Evolutionary conservation across 495 filamentous ascomycete species (phyloP).

Genomic region (Xylaria castorea): DNA sequence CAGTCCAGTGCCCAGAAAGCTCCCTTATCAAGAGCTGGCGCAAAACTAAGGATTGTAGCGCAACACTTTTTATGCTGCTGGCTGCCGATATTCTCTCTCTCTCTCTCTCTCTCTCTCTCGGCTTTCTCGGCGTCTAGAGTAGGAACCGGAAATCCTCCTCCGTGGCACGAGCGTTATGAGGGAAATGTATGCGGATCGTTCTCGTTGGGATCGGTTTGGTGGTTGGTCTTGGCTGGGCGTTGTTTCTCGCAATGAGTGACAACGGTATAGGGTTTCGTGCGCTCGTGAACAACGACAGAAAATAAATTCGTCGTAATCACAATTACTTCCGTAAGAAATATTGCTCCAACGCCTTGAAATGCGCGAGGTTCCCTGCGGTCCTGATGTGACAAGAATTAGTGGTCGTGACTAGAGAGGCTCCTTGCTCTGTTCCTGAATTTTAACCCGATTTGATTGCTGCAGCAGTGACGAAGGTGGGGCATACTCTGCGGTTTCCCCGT

Average conservation of each 20-base stretch:
- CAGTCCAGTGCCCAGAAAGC: not conserved
- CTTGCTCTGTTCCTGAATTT: slow-evolving; percentile 26
- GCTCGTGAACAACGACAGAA: not conserved
- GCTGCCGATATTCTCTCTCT: not conserved
- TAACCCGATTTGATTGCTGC: slow-evolving; percentile 20
- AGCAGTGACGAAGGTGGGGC: slow-evolving; percentile 31
- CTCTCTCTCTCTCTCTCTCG: too few relatives aligned
- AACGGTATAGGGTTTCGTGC: not conserved
- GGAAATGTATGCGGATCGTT: not conserved
- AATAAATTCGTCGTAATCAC: not conserved
- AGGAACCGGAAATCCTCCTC: not conserved
- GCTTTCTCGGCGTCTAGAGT: not conserved
- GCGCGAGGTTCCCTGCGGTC: not conserved
- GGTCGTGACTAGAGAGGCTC: not conserved
- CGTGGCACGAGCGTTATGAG: not conserved
- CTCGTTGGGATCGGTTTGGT: not conserved
- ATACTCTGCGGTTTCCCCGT: not conserved
- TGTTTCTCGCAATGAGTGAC: not conserved
- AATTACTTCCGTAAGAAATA: not conserved
- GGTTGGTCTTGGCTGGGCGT: not conserved
- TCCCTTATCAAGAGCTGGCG: not conserved
- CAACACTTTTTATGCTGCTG: not conserved
- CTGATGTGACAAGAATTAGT: not conserved
- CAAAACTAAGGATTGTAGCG: not conserved
- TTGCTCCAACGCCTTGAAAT: not conserved